phyloP scores from a whole-genome alignment of 2,329 filamentous ascomycete genomes.

The Aotearoamyces nothofagi region DNA sequence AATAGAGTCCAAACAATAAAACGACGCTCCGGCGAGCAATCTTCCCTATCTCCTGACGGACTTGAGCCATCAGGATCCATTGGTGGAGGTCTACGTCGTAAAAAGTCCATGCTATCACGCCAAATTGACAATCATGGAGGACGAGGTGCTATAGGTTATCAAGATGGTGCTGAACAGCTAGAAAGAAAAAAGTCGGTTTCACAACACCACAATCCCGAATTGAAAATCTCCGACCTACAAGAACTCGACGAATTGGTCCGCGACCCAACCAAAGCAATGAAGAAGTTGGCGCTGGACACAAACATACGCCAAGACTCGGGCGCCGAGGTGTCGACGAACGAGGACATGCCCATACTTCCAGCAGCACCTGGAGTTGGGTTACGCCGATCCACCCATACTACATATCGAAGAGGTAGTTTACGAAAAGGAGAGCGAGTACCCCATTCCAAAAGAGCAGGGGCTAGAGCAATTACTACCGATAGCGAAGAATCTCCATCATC shows the following conservation, averaged over 20 bases:
- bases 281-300: conserved; percentile 39
- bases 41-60: conserved; percentile 40
- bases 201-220: conserved; percentile 31
- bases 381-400: conserved; percentile 80
- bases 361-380: conserved; percentile 63
- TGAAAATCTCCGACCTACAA: conserved; percentile 44
- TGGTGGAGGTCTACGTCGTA: conserved; percentile 53
- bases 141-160: conserved; percentile 45
- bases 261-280: conserved; percentile 57
- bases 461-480: conserved; percentile 46
- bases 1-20: conserved; percentile 84
- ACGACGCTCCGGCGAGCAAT: conserved; percentile 62
- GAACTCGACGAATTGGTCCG: conserved; percentile 70
- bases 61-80: conserved; percentile 37
- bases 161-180: conserved; percentile 70
- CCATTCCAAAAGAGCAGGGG: conserved; percentile 56
- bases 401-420: conserved; percentile 77
- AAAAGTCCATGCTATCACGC: conserved; percentile 89
- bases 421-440: conserved; percentile 62
- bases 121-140: conserved; percentile 66
- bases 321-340: conserved; percentile 25
- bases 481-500: conserved; percentile 33
- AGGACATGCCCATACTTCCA: conserved; percentile 79
- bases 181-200: conserved; percentile 56
- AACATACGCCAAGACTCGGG: conserved; percentile 13